These are phyloP conservation scores for Lasiosphaeria miniovina DNA, from an alignment of 495 filamentous ascomycete species.

Conservation along the genomic window DNA sequence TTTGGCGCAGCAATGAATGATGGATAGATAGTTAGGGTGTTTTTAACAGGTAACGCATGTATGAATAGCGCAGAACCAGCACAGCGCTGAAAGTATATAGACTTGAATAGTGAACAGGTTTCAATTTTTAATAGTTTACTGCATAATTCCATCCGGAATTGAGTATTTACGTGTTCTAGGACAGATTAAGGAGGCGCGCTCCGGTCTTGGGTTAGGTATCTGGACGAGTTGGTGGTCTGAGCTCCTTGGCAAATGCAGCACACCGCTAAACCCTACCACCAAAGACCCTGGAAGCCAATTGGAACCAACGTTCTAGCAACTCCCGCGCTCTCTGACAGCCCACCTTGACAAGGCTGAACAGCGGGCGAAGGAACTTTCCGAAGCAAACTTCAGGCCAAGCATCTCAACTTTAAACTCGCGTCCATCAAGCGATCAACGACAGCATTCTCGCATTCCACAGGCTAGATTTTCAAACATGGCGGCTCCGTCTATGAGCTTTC, in stretches of 20 bases:
- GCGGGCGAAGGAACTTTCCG: constrained; percentile 11
- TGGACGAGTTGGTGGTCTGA: neutral
- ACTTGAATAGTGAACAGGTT: no score
- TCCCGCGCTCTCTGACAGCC: constrained; percentile 2
- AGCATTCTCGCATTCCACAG: neutral
- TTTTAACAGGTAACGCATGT: no score
- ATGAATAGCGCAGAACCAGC: no score
- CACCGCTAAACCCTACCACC: no score
- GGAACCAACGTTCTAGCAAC: neutral
- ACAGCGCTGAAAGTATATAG: no score
- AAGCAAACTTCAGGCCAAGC: neutral
- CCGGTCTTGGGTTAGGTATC: neutral
- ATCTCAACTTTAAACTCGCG: neutral
- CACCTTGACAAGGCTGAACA: constrained; percentile 22
- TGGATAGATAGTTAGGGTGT: neutral
- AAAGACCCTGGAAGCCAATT: neutral
- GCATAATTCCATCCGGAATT: no score
- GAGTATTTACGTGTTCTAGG: no score
- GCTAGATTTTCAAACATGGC: constrained; percentile 20
- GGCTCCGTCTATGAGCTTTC: constrained; percentile 57
- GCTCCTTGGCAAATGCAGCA: no score
- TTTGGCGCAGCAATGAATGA: constrained; percentile 31
- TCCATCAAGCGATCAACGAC: neutral
- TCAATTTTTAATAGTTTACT: no score
- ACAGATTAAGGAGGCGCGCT: neutral